phyloP scores from a whole-genome alignment of 352 stramenopile genomes.

The Phytophthora constricta region DNA sequence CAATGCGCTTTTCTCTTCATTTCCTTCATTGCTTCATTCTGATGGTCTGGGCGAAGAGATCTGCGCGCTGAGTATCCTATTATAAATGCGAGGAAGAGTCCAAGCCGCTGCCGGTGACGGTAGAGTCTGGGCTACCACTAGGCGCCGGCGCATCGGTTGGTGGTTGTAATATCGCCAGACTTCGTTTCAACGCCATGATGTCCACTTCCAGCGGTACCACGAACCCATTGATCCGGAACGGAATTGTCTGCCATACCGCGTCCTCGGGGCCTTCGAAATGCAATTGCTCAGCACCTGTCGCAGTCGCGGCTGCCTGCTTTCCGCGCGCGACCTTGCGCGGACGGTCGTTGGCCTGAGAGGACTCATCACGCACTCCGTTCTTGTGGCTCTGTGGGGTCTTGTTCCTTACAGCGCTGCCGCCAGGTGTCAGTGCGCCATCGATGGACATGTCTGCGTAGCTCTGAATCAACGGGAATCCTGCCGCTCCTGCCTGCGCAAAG shows the following conservation, averaged over 20 bases:
- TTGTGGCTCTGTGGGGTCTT: conserved; percentile 28
- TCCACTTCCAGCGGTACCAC: conserved; percentile 76
- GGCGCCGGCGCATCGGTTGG: conserved; percentile 11
- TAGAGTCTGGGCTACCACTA: conserved; percentile 5
- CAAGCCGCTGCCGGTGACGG: conserved; percentile 17
- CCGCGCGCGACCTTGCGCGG: conserved; percentile 53
- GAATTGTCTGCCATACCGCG: conserved; percentile 62
- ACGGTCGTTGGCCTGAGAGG: conserved; percentile 38
- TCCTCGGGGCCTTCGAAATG: conserved; percentile 45
- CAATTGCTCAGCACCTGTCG: conserved; percentile 23
- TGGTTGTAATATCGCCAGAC: conserved; percentile 45
- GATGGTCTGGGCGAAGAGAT: neutral
- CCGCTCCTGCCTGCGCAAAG: conserved; percentile 23
- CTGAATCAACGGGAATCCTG: conserved; percentile 52
- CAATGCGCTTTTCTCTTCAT: conserved; percentile 9
- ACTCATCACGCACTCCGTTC: conserved; percentile 38
- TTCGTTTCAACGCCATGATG: conserved; percentile 60
- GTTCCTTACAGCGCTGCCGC: conserved; percentile 14
- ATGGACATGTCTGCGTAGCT: conserved; percentile 53
- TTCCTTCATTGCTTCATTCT: conserved; percentile 10
- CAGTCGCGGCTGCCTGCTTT: conserved; percentile 19
- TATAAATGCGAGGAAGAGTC: conserved; percentile 39
- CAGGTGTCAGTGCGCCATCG: conserved; percentile 35
- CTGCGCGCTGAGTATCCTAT: conserved; percentile 24
- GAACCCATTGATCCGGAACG: conserved; percentile 79